A percentile compares a stretch with the other conserved stretches of the same genome.
These are phyloP conservation scores for Jamesozyma lodderae DNA, from an alignment of 805 yeast species.

Conservation along the genomic window DNA sequence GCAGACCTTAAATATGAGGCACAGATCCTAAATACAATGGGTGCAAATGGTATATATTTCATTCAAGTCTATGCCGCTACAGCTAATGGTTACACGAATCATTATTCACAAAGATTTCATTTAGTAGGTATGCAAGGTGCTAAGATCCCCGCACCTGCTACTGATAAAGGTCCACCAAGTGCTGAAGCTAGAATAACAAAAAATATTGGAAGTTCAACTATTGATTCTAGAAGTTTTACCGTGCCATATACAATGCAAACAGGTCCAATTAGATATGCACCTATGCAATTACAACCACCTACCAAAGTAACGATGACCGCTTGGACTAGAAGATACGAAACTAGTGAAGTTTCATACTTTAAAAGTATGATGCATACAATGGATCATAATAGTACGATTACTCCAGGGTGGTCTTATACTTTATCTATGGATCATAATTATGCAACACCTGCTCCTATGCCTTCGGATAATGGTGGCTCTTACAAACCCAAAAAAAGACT, in stretches of 20 bases:
- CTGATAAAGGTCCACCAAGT: slow-evolving; percentile 32
- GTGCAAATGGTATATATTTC: slow-evolving; percentile 57
- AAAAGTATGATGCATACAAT: slow-evolving; percentile 32
- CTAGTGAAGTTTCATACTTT: slow-evolving; percentile 59
- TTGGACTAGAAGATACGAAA: slow-evolving; percentile 58
- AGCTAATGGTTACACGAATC: slow-evolving; percentile 44
- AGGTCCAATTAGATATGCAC: slow-evolving; percentile 72
- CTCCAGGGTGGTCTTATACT: slow-evolving; percentile 78
- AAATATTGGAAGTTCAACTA: slow-evolving; percentile 8
- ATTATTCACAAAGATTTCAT: slow-evolving; percentile 56
- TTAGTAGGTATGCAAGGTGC: slow-evolving; percentile 70
- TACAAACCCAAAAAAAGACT: slow-evolving; percentile 22
- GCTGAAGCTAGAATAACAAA: slow-evolving; percentile 20
- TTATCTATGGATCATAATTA: slow-evolving; percentile 52
- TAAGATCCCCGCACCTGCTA: slow-evolving; percentile 32
- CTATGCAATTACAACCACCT: slow-evolving; percentile 89
- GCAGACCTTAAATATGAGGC: slow-evolving; percentile 33
- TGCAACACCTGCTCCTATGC: slow-evolving; percentile 65
- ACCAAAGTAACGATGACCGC: slow-evolving; percentile 53
- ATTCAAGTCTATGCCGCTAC: slow-evolving; percentile 53
- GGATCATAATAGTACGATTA: slow-evolving; percentile 49
- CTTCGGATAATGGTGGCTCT: slow-evolving; percentile 49
- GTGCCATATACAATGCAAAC: slow-evolving; percentile 72
- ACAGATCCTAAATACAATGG: slow-evolving; percentile 35
- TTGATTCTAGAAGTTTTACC: slow-evolving; percentile 44